phyloP scores from a whole-genome alignment of 1,139 yeast species.

The Saccharomyces pastorianus region DNA sequence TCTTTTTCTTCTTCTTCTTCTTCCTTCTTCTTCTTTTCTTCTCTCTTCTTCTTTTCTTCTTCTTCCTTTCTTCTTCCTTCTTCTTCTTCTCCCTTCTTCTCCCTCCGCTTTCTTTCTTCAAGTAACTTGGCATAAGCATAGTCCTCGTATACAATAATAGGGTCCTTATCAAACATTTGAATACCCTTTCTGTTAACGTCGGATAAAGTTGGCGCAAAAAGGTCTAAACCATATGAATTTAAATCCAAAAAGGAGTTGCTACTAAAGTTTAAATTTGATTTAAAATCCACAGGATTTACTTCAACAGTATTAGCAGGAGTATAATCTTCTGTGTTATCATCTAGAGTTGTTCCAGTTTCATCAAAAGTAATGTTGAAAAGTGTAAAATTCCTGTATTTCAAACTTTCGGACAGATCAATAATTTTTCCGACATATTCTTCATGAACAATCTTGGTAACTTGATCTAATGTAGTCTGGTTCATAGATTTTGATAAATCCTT shows the following conservation, averaged over 20 bases:
- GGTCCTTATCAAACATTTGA: not conserved
- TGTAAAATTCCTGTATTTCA: not conserved
- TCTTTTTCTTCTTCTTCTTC: not conserved
- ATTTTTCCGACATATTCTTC: not conserved
- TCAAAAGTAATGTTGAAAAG: not conserved
- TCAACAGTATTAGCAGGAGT: not conserved
- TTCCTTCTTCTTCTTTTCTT: not conserved
- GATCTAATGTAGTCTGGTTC: constrained; percentile 1
- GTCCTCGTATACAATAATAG: not conserved
- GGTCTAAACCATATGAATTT: not conserved
- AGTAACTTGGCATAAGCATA: not conserved
- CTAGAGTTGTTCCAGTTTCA: not conserved
- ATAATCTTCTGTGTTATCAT: not conserved
- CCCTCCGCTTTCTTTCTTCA: not conserved
- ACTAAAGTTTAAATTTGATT: not conserved
- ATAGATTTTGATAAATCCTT: constrained; percentile 6
- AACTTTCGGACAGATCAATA: not conserved
- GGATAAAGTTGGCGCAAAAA: not conserved
- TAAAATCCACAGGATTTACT: not conserved
- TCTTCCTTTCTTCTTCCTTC: not conserved
- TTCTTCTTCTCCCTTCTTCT: not conserved
- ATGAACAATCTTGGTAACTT: not conserved
- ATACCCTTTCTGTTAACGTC: constrained; percentile 5
- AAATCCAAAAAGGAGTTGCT: not conserved
- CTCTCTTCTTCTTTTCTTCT: not conserved